Evolutionary conservation across 192 early-diverging fungal species (phyloP).

Genomic region (Coemansia furcata): DNA sequence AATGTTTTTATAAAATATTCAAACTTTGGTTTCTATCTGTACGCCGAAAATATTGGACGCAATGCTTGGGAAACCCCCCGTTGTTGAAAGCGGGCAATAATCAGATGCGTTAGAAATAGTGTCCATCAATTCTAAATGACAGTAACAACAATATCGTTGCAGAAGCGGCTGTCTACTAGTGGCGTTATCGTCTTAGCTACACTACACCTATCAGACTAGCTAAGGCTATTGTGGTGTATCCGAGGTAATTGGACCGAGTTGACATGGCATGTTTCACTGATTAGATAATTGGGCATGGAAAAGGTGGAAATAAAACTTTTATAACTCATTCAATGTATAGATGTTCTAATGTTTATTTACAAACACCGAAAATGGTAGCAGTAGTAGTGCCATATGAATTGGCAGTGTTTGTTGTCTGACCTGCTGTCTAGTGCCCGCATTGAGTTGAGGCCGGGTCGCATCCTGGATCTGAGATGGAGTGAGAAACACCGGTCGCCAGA

Average conservation of each 20-base stretch:
- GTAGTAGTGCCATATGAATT: background rate
- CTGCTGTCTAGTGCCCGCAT: too few species aligned
- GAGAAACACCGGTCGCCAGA: too few species aligned
- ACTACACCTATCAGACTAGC: background rate
- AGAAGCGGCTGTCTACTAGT: background rate
- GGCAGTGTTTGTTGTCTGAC: too few species aligned
- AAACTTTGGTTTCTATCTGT: background rate
- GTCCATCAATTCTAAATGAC: background rate
- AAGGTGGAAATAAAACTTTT: too few species aligned
- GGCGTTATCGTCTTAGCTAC: background rate
- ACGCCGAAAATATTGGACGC: background rate
- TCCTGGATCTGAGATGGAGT: too few species aligned
- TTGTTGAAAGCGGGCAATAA: background rate
- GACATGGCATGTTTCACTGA: background rate
- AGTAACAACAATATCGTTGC: conserved; percentile 2
- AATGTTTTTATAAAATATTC: background rate
- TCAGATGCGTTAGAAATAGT: conserved; percentile 1
- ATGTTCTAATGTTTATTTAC: background rate
- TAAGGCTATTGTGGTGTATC: too few species aligned
- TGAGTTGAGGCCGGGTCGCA: too few species aligned
- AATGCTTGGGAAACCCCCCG: background rate
- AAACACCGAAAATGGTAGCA: background rate
- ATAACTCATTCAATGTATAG: too few species aligned
- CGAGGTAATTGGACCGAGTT: background rate
- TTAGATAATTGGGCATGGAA: background rate